Base-by-base conservation (phyloP, 345 rosid species). In the Eucalyptus shirleyi region DNA sequence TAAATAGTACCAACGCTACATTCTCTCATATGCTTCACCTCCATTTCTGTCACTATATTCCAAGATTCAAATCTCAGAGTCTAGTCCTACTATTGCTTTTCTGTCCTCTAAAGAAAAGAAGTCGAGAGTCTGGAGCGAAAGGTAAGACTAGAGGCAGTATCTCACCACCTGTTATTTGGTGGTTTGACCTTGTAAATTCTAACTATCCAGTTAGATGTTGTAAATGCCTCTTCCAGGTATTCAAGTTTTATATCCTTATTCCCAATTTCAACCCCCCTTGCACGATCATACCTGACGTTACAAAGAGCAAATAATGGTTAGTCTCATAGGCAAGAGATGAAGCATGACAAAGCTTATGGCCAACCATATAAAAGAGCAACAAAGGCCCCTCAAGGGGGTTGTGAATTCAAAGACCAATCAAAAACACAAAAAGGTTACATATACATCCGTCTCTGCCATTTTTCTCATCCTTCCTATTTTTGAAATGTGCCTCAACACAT, bases 151-250 rank as follows among this genome's bases (percentile, higher is more conserved):
- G 83, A 21, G 47, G 21, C 65, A 56, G 51, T 42, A 56, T 44
- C 88, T 97, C 95, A 98, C 96, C 97, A 95, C 94, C 99, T 93
- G 80, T 98, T 98, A 17, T 96, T 95, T 5, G 99, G 99, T 83
- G 99, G 99, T 91, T 98, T 98, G 50, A 98, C 99, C 93, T 92
- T 97, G 93, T 98, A 98, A 93, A 98, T 96, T 50, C 99, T 98
- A 89, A 98, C 96, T 8, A 98, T 98, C 99, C 99, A 98, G 93
- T 98, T 98, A 24, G 98, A 96, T 28, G 99, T 98, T 7, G 99
- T 98, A 92, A 95, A 98, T 32, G 99, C 99, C 93, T 98, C 99
- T 92, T 98, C 99, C 92, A 98, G 90, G 90, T 97, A 92, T 89
- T 98, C 98, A 7, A 98, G 98, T 91, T 98, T 97, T 51, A 98